These are phyloP conservation scores for Blastobotrys americana DNA, from an alignment of 805 yeast species.

Conservation along the genomic window DNA sequence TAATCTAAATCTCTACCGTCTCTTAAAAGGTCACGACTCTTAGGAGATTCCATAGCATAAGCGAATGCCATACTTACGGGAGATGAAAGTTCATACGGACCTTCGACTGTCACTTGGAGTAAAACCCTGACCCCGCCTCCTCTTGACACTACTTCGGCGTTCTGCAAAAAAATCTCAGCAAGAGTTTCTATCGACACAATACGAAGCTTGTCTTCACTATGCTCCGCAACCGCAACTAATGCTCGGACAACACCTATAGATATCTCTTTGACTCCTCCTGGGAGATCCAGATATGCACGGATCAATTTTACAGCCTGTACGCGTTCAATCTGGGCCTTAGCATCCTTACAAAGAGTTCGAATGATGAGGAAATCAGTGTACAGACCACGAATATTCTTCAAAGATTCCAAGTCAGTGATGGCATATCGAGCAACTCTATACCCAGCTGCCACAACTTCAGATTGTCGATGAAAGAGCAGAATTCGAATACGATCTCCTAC, in stretches of 20 bases:
- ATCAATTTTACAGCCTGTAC: constrained; percentile 70
- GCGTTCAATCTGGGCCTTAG: constrained; percentile 52
- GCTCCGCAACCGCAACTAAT: constrained; percentile 55
- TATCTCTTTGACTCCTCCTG: constrained; percentile 45
- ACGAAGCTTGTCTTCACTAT: constrained; percentile 44
- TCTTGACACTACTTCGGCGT: constrained; percentile 37
- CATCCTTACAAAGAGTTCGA: constrained; percentile 54
- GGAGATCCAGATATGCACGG: constrained; percentile 51
- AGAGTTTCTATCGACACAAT: constrained; percentile 46
- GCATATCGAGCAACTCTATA: constrained; percentile 66
- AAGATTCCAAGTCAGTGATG: constrained; percentile 46
- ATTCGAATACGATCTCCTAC: constrained; percentile 44
- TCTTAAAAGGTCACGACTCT: constrained; percentile 45
- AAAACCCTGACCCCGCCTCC: constrained; percentile 42
- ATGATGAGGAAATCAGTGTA: constrained; percentile 59
- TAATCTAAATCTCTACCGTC: constrained; percentile 57
- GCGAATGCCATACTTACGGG: constrained; percentile 42
- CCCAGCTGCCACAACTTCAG: constrained; percentile 66
- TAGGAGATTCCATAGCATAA: constrained; percentile 51
- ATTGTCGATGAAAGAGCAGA: constrained; percentile 48
- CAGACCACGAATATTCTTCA: constrained; percentile 45
- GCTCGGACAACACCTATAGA: constrained; percentile 62
- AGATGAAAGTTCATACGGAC: constrained; percentile 40
- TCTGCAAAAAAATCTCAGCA: constrained; percentile 42
- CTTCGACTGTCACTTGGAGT: constrained; percentile 46